Evolutionary conservation across 257 asterid genomes (phyloP).

Genomic region (Mentha longifolia): DNA sequence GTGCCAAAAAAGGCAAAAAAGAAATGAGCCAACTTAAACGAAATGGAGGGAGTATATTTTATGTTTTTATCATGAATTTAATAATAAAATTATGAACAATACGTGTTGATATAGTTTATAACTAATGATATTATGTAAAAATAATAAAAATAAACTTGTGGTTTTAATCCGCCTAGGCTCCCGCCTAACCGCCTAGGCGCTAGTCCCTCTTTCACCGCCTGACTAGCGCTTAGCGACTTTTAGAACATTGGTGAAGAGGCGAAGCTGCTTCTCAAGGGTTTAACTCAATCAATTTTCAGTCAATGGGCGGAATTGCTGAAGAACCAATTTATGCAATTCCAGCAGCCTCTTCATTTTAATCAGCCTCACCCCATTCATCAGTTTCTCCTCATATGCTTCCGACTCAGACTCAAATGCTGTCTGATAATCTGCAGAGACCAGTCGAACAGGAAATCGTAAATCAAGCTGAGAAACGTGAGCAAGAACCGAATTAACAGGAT

Average conservation of each 20-base stretch:
- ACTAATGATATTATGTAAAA: too few species aligned
- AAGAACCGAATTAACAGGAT: conserved; percentile 61
- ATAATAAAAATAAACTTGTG: too few species aligned
- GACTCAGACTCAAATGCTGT: conserved; percentile 62
- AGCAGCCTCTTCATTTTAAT: conserved; percentile 68
- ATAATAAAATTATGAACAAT: too few species aligned
- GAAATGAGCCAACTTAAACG: too few species aligned
- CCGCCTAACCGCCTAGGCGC: too few species aligned
- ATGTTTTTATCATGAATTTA: too few species aligned
- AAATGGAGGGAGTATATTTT: too few species aligned
- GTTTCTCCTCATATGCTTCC: conserved; percentile 57
- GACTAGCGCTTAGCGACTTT: too few species aligned
- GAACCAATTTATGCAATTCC: conserved; percentile 76
- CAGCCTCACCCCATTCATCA: conserved; percentile 57
- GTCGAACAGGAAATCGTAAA: conserved; percentile 52
- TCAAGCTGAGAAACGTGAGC: conserved; percentile 50
- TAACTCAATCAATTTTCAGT: conserved; percentile 61
- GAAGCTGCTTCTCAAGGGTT: conserved; percentile 72
- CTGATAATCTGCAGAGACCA: conserved; percentile 64
- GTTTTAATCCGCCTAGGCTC: too few species aligned
- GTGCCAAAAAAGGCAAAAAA: too few species aligned
- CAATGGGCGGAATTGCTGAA: conserved; percentile 64
- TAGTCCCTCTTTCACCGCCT: too few species aligned
- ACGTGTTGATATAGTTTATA: too few species aligned
- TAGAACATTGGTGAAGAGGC: conserved; percentile 58